Conservation (phyloP, 148 eudicot genomes). For the Nepenthes mirabilis region DNA sequence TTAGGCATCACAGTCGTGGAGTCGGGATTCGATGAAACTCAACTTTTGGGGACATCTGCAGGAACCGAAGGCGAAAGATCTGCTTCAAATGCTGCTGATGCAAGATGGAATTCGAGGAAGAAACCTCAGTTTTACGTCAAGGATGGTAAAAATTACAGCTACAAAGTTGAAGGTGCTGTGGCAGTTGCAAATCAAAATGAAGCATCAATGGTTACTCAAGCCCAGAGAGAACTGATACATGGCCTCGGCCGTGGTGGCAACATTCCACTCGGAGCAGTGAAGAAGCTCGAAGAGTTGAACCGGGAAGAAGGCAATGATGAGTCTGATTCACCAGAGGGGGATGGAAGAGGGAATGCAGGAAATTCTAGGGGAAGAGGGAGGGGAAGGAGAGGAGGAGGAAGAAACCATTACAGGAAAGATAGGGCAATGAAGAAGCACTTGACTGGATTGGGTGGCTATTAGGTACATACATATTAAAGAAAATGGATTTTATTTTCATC, state of each 20-base stretch:
- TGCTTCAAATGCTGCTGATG: constrained; percentile 19
- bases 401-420: constrained; percentile 46
- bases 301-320: constrained; percentile 19
- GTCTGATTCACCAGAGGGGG: constrained; percentile 19
- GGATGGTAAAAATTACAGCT: constrained; percentile 95
- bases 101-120: constrained; percentile 63
- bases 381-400: constrained; percentile 34
- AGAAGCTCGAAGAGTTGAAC: constrained; percentile 29
- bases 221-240: constrained; percentile 59
- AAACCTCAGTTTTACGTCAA: constrained; percentile 84
- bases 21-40: constrained; percentile 62
- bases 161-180: constrained; percentile 82
- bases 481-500: too few relatives aligned
- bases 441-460: constrained; percentile 45
- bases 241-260: constrained; percentile 95
- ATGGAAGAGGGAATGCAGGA: constrained; percentile 31
- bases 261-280: constrained; percentile 56
- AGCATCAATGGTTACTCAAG: constrained; percentile 49
- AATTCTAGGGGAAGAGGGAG: constrained; percentile 26
- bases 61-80: constrained; percentile 22
- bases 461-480: neutral
- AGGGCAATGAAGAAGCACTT: constrained; percentile 77
- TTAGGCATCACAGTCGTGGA: constrained; percentile 67
- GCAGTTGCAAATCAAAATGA: constrained; percentile 66
- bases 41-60: constrained; percentile 18